Conservation (phyloP, 2,329 filamentous ascomycete genomes). For the Monilinia laxa region DNA sequence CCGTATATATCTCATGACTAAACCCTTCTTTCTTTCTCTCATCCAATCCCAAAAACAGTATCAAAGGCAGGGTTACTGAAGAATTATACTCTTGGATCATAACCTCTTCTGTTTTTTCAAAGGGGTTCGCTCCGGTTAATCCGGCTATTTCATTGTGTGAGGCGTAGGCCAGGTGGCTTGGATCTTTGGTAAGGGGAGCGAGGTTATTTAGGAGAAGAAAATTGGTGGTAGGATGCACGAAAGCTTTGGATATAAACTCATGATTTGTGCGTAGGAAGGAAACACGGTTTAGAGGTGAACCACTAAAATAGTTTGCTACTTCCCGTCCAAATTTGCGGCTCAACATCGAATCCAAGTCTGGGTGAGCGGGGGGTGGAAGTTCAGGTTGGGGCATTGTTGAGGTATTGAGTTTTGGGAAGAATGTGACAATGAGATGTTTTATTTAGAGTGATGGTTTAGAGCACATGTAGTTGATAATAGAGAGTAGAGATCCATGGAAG, state of each 20-base stretch:
- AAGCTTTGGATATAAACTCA: slow-evolving; percentile 66
- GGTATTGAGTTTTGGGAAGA: background rate
- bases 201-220: slow-evolving; percentile 82
- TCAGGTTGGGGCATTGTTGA: slow-evolving; percentile 38
- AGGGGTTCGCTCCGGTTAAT: slow-evolving; percentile 71
- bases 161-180: slow-evolving; percentile 65
- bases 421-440: background rate
- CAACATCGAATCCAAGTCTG: slow-evolving; percentile 55
- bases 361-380: slow-evolving; percentile 39
- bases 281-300: slow-evolving; percentile 73
- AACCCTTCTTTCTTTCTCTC: slow-evolving; percentile 57
- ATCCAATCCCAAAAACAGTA: slow-evolving; percentile 84
- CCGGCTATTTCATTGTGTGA: slow-evolving; percentile 66
- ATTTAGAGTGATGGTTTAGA: background rate
- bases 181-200: slow-evolving; percentile 64
- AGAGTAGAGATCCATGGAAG: background rate
- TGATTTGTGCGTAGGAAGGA: slow-evolving; percentile 74
- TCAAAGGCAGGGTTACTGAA: slow-evolving; percentile 60
- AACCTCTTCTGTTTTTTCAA: slow-evolving; percentile 69
- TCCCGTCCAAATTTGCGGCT: slow-evolving; percentile 76
- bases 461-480: background rate
- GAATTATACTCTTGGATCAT: slow-evolving; percentile 74
- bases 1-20: slow-evolving; percentile 64
- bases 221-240: slow-evolving; percentile 61
- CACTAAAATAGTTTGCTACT: slow-evolving; percentile 80